A percentile compares a stretch with the other conserved stretches of the same genome.
Conservation (phyloP, 768 basidiomycete species). For the Hygrophoropsis aurantiaca region DNA sequence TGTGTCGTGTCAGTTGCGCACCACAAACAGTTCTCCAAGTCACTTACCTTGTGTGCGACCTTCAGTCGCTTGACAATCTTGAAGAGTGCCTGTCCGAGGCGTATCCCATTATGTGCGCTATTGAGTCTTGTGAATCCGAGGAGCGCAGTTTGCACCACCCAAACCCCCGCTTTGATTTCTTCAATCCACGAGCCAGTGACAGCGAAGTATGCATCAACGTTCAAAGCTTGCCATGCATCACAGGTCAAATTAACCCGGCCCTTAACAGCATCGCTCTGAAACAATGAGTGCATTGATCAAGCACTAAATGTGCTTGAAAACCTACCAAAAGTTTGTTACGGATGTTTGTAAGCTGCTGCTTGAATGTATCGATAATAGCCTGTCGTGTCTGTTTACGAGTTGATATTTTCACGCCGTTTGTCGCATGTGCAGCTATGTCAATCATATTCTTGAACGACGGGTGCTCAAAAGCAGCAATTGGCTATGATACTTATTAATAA, state of each 20-base stretch:
- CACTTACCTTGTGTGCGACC: conserved; percentile 25
- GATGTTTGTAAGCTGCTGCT: neutral
- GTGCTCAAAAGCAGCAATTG: conserved; percentile 27
- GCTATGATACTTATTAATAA: conserved; percentile 6
- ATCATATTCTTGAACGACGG: conserved; percentile 33
- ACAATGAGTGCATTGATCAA: neutral
- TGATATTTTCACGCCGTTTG: conserved; percentile 12
- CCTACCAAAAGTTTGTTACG: too few relatives aligned
- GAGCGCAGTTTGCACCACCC: conserved; percentile 26
- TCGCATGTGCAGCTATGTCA: conserved; percentile 30
- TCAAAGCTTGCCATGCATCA: conserved; percentile 39
- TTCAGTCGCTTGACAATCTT: conserved; percentile 26
- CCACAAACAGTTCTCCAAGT: neutral
- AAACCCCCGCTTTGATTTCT: conserved; percentile 16
- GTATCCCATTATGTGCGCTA: conserved; percentile 33
- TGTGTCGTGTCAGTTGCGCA: conserved; percentile 1
- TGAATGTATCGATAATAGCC: conserved; percentile 1
- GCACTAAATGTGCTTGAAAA: neutral
- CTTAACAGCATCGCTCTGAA: conserved; percentile 15
- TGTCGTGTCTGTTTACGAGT: neutral
- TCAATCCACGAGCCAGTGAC: conserved; percentile 39
- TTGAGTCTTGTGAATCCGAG: conserved; percentile 39
- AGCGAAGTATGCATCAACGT: conserved; percentile 35
- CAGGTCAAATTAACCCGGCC: conserved; percentile 33
- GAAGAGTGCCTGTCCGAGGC: conserved; percentile 37